phyloP scores from a whole-genome alignment of 2,329 filamentous ascomycete genomes.

The Colletotrichum sp. region DNA sequence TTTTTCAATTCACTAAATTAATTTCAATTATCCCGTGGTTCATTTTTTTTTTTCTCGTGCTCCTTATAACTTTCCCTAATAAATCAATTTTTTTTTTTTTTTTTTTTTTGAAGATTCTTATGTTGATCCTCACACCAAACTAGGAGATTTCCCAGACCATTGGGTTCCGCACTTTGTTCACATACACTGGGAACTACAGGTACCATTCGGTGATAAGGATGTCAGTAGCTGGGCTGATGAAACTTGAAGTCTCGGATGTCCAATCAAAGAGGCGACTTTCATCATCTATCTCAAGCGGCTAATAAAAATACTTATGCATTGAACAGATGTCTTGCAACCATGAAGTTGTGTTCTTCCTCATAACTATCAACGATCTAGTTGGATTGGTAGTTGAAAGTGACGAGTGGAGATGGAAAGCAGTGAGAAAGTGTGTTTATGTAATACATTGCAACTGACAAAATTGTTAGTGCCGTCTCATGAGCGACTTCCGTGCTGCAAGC shows the following conservation, averaged over 20 bases:
- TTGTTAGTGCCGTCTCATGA: background rate
- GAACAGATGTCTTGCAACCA: background rate
- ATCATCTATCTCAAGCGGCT: background rate
- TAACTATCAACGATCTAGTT: background rate
- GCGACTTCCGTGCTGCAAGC: background rate
- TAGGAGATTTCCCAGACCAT: background rate
- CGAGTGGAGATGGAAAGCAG: background rate
- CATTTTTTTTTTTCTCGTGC: no score
- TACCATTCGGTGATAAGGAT: background rate
- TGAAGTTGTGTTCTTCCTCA: background rate
- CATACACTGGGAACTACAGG: background rate
- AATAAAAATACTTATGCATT: background rate
- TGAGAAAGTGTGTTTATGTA: background rate
- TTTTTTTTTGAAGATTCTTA: background rate
- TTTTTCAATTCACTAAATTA: no score
- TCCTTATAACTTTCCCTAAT: no score
- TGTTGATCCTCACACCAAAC: background rate
- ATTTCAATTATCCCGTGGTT: no score
- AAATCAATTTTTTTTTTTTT: no score
- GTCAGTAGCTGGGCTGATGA: background rate
- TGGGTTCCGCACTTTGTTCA: background rate
- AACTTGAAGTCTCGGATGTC: background rate
- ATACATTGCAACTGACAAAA: background rate
- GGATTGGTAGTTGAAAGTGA: background rate
- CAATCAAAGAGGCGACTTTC: rapidly evolving